Conservation (phyloP, 257 asterid species). For the Apocynum venetum region DNA sequence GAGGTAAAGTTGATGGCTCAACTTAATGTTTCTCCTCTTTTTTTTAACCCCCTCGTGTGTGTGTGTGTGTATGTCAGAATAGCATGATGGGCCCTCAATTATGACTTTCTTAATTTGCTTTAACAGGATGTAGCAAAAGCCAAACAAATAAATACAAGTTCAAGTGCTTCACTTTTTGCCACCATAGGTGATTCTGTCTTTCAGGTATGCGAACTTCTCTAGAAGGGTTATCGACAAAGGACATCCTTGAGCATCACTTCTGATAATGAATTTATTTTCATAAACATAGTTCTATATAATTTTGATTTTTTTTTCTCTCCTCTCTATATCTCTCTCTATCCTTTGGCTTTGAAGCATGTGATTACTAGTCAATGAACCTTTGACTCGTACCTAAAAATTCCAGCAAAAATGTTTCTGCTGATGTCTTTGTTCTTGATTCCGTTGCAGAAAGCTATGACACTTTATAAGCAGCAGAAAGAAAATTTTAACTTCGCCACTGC, state of each 20-base stretch:
- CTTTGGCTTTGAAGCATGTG: not conserved
- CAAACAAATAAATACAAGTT: constrained; percentile 24
- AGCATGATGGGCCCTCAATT: not conserved
- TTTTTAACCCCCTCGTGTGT: not conserved
- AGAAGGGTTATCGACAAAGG: not conserved
- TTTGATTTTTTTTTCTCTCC: not conserved
- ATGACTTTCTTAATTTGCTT: constrained; percentile 4
- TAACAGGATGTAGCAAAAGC: constrained; percentile 47
- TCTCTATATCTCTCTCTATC: not conserved
- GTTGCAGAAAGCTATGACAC: constrained; percentile 74
- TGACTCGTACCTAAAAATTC: not conserved
- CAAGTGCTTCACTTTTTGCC: constrained; percentile 39
- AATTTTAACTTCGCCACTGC: constrained; percentile 23
- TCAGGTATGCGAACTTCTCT: constrained; percentile 46
- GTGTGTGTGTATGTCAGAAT: no score
- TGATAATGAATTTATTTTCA: not conserved
- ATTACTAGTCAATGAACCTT: not conserved
- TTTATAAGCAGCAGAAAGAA: constrained; percentile 59
- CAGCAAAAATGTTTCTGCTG: not conserved
- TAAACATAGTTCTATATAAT: not conserved
- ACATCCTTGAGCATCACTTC: not conserved
- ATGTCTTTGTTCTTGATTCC: constrained; percentile 13
- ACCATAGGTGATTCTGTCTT: constrained; percentile 58
- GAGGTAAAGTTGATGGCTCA: constrained; percentile 51
- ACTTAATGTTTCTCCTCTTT: constrained; percentile 9